Conservation (phyloP, 1,284 basidiomycete genomes). For the Boletus calvinii region DNA sequence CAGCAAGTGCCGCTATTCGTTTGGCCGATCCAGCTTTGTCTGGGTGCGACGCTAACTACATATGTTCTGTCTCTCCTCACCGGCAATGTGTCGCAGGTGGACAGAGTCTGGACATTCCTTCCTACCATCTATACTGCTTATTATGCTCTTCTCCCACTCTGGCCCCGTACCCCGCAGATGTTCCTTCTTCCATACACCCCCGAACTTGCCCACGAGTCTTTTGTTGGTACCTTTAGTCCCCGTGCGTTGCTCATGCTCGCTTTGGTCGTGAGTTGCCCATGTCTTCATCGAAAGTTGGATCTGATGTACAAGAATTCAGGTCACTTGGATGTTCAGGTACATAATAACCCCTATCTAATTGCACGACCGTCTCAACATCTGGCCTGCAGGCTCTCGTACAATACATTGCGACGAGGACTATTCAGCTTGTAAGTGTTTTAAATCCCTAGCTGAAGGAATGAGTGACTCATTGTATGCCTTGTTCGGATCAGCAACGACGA, state of each 20-base stretch:
- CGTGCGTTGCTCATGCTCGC: slow-evolving; percentile 70
- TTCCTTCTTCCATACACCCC: slow-evolving; percentile 58
- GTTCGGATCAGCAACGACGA: slow-evolving; percentile 57
- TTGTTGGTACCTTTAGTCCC: slow-evolving; percentile 54
- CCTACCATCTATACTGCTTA: slow-evolving; percentile 79
- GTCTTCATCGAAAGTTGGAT: background rate
- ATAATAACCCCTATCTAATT: slow-evolving; percentile 6
- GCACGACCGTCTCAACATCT: background rate
- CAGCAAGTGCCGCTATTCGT: slow-evolving; percentile 38
- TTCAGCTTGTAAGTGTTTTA: slow-evolving; percentile 64
- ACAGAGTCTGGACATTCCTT: slow-evolving; percentile 74
- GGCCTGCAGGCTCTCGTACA: slow-evolving; percentile 66
- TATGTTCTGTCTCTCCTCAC: slow-evolving; percentile 66
- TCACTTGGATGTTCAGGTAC: slow-evolving; percentile 67
- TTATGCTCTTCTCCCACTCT: slow-evolving; percentile 69
- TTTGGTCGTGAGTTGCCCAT: slow-evolving; percentile 49
- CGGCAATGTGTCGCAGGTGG: slow-evolving; percentile 84
- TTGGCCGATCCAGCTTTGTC: slow-evolving; percentile 66
- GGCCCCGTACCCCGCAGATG: slow-evolving; percentile 47
- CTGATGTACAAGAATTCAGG: slow-evolving; percentile 32
- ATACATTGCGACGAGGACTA: slow-evolving; percentile 83
- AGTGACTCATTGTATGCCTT: background rate
- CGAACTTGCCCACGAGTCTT: slow-evolving; percentile 42
- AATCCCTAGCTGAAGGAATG: background rate
- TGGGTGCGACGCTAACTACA: slow-evolving; percentile 44